Conservation (phyloP, 805 yeast species). For the Candida sakaeoensis region DNA sequence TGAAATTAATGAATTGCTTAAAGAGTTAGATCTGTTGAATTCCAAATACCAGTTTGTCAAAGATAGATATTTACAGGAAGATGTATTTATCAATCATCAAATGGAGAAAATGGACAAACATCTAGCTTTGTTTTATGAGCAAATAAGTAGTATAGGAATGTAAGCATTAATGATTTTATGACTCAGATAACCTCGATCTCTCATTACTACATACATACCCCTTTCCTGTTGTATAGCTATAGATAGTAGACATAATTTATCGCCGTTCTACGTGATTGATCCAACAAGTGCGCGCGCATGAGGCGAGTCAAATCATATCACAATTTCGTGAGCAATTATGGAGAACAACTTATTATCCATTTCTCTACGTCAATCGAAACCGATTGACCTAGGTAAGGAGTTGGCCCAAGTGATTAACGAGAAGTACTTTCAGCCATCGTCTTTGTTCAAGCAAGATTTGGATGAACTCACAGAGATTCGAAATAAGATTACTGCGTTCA, state of each 20-base stretch:
- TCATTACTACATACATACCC: too few species aligned
- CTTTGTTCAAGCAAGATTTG: slow-evolving; percentile 29
- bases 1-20: slow-evolving; percentile 10
- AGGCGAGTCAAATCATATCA: background rate
- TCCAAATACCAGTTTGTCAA: slow-evolving; percentile 12
- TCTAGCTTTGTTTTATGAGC: background rate
- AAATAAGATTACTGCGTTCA: slow-evolving; percentile 32
- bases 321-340: background rate
- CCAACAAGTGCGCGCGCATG: slow-evolving; percentile 5
- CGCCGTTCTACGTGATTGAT: background rate
- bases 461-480: slow-evolving; percentile 42
- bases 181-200: too few species aligned
- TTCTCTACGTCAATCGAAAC: slow-evolving; percentile 47
- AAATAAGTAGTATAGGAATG: background rate
- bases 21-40: slow-evolving; percentile 14
- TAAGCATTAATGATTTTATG: too few species aligned
- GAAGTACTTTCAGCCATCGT: slow-evolving; percentile 41
- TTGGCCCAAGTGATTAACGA: slow-evolving; percentile 43
- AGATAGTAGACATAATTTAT: background rate
- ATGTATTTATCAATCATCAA: slow-evolving; percentile 1
- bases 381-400: slow-evolving; percentile 36
- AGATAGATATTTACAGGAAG: slow-evolving; percentile 1
- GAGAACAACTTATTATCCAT: slow-evolving; percentile 43
- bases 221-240: background rate
- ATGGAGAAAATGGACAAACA: background rate